A percentile compares a stretch with the other conserved stretches of the same genome.
These are phyloP conservation scores for Amylocystis lapponica DNA, from an alignment of 768 basidiomycete species.

Conservation along the genomic window DNA sequence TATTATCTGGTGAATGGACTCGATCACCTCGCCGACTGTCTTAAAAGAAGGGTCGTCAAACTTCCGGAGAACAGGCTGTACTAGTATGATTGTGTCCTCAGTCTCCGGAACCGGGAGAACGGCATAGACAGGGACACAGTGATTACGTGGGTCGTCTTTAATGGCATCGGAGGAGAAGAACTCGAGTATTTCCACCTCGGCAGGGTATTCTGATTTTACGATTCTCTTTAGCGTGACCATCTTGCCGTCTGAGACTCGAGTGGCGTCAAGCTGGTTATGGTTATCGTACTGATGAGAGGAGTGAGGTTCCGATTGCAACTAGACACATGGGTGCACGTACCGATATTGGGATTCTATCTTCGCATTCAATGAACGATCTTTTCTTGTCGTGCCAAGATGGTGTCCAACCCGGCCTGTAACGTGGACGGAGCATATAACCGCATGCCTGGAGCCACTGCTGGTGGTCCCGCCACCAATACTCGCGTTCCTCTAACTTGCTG, in stretches of 20 bases:
- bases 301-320: no score
- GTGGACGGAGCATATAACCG: conserved; percentile 20
- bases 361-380: not conserved
- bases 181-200: conserved; percentile 21
- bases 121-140: conserved; percentile 19
- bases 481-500: not conserved
- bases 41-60: conserved; percentile 26
- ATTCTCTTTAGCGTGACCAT: conserved; percentile 13
- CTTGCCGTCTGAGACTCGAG: conserved; percentile 11
- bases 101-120: conserved; percentile 11
- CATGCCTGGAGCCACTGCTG: conserved; percentile 7
- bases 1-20: conserved; percentile 26
- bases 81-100: conserved; percentile 17
- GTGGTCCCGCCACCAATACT: conserved; percentile 7
- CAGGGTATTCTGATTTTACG: conserved; percentile 7
- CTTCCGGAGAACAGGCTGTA: conserved; percentile 27
- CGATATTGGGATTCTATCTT: not conserved
- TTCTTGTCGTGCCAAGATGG: conserved; percentile 16
- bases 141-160: conserved; percentile 19
- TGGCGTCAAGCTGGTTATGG: conserved; percentile 19
- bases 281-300: no score
- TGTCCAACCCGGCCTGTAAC: conserved; percentile 19
- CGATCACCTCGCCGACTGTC: conserved; percentile 31
- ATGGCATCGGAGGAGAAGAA: conserved; percentile 18
- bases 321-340: not conserved